Conservation (phyloP, 139 green algal species). For the Coccomyxa sp. region DNA sequence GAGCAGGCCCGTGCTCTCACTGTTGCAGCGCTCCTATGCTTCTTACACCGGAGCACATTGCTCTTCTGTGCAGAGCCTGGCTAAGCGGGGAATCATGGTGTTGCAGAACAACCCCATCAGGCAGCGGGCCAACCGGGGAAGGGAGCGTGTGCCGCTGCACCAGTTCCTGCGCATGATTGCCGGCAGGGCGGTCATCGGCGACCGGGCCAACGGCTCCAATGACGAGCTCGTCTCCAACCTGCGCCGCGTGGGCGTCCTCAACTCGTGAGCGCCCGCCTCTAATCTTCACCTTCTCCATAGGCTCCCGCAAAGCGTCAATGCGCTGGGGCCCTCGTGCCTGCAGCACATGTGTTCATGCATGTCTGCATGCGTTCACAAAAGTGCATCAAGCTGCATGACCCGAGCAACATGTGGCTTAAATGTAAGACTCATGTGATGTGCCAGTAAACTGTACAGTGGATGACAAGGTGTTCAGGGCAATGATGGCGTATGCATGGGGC, state of each 20-base stretch:
- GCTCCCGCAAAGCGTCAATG: not conserved
- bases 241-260: conserved; percentile 36
- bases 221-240: conserved; percentile 51
- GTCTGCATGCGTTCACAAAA: not conserved
- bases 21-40: not conserved
- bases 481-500: no score
- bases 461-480: no score
- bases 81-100: not conserved
- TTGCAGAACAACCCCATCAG: not conserved
- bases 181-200: conserved; percentile 19
- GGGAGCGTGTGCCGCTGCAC: conserved; percentile 37
- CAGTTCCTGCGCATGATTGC: conserved; percentile 47
- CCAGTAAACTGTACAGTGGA: no score
- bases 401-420: not conserved
- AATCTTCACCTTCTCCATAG: not conserved
- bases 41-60: no score
- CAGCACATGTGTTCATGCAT: not conserved
- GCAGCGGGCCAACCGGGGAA: not conserved
- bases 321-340: not conserved
- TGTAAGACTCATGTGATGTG: no score
- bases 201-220: conserved; percentile 21
- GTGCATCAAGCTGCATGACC: not conserved
- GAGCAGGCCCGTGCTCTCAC: not conserved
- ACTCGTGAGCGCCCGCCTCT: not conserved
- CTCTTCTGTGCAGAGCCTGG: not conserved